Base-by-base conservation (phyloP, 768 basidiomycete genomes). In the Mycena indigotica region DNA sequence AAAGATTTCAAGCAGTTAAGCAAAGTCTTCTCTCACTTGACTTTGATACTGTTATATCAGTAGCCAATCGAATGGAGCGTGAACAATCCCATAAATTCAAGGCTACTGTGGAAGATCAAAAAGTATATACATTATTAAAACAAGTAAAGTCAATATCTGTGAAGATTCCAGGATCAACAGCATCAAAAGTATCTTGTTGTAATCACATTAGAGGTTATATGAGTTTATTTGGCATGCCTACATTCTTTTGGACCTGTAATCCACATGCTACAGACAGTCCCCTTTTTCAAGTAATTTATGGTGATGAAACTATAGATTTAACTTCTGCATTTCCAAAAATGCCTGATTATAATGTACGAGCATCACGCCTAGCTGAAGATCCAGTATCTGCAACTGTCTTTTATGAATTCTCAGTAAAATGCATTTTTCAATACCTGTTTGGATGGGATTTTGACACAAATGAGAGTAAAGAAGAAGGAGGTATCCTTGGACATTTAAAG, bases 321-420 rank as follows among this genome's bases (percentile, higher is more conserved):
- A 28, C n/a, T n/a, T 15, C 44, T 0, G 24, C 54, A 0, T 75
- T 66, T 51, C 73, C 74, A 0, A 0, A 30, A 0, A 12, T 75
- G 0, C 52, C 55, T 1, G 4, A 50, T 13, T 39, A 65, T 3
- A 38, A 5, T 32, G 55, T 62, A 19, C 57, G 69, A 3, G 70
- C 72, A 1, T 16, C 66, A 0, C 28, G 66, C 0, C 24, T 75
- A 0, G 71, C 73, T 0, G 52, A 64, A 16, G 73, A 75, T 58
- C 73, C 74, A 38, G 71, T 74, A 17, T 66, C 71, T 1, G 74
- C 70, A 16, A 69, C 69, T 0, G 66, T 73, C 5, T 73, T 73
- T 49, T 75, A 67, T 61, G 61, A 70, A 3, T 71, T 70, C 51
- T 58, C 41, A 13, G 59, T 72, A 3, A 3, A 26, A 0, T 56